A percentile compares a stretch with the other conserved stretches of the same genome.
phyloP scores from a whole-genome alignment of 2,329 filamentous ascomycete species.

The Apiospora arundinis region DNA sequence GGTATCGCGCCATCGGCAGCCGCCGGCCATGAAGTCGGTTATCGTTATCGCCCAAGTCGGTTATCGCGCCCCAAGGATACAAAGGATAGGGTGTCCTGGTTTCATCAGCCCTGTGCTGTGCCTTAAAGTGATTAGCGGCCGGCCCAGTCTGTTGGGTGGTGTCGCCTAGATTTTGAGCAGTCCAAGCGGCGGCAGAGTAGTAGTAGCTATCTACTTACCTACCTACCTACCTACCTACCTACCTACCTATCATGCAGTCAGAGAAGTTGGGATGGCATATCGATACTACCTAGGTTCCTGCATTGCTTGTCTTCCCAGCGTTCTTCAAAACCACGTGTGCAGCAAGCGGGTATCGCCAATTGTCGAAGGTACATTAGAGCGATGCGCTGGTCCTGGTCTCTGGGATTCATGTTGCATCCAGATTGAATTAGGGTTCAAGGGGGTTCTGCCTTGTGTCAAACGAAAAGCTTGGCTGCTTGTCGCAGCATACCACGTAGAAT shows the following conservation, averaged over 20 bases:
- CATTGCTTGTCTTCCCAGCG: neutral
- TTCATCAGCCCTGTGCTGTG: neutral
- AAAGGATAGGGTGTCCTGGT: neutral
- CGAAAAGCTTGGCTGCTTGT: too few species aligned
- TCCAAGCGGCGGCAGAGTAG: neutral
- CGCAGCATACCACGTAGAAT: too few species aligned
- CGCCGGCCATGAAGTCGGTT: neutral
- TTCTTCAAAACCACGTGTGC: neutral
- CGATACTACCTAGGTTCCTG: neutral
- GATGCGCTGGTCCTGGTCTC: neutral
- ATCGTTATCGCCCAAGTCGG: neutral
- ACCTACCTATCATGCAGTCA: too few species aligned
- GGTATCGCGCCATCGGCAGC: neutral
- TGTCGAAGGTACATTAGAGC: neutral
- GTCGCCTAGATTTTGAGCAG: fast-evolving
- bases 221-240: too few species aligned
- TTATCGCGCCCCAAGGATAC: neutral
- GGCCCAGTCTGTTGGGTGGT: neutral
- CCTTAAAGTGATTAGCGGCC: neutral
- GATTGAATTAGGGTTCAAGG: neutral
- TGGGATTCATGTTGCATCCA: neutral
- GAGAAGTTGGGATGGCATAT: neutral
- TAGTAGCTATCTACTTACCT: neutral
- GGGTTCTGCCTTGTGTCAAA: neutral
- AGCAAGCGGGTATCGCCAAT: neutral